A percentile compares a stretch with the other conserved stretches of the same genome.
These are phyloP conservation scores for Nymphaea colorata DNA, from an alignment of 164 flowering plant species.

Conservation along the genomic window DNA sequence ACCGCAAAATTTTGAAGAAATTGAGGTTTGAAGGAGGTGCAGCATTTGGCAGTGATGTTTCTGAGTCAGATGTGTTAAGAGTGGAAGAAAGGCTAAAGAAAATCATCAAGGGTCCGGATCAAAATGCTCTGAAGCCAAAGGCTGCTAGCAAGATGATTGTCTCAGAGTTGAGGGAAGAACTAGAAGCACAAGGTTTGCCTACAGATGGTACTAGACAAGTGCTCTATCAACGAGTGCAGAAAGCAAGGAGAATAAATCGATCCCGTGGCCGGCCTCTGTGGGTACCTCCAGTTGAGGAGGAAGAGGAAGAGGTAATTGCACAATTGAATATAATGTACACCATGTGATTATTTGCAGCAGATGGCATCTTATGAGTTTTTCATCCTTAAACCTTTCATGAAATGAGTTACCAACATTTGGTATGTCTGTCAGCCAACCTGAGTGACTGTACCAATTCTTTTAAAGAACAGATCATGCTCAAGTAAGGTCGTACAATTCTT, in stretches of 20 bases:
- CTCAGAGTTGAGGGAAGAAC: constrained; percentile 82
- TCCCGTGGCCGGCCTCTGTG: constrained; percentile 97
- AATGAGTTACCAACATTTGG: neutral
- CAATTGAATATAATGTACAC: neutral
- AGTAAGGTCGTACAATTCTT: too few species aligned
- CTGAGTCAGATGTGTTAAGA: constrained; percentile 66
- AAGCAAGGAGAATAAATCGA: constrained; percentile 94
- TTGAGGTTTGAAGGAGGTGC: constrained; percentile 62
- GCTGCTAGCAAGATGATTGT: constrained; percentile 99
- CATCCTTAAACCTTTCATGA: neutral
- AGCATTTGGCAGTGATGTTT: constrained; percentile 60
- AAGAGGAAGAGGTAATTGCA: constrained; percentile 70
- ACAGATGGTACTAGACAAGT: constrained; percentile 96
- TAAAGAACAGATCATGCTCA: neutral
- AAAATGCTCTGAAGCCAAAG: constrained; percentile 75
- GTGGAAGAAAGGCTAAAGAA: constrained; percentile 75
- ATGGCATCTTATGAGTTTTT: neutral
- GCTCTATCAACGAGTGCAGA: constrained; percentile 94
- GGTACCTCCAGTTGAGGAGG: constrained; percentile 96
- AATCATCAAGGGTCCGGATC: constrained; percentile 78
- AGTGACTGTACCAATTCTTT: neutral
- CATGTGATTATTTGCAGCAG: neutral
- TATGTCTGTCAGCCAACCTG: neutral
- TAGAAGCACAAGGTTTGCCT: constrained; percentile 89
- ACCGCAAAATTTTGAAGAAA: constrained; percentile 60